Percentiles rank a stretch among this genome's conserved stretches.
These are phyloP conservation scores for Triglochin maritima DNA, from an alignment of 106 monocot species.

Conservation along the genomic window DNA sequence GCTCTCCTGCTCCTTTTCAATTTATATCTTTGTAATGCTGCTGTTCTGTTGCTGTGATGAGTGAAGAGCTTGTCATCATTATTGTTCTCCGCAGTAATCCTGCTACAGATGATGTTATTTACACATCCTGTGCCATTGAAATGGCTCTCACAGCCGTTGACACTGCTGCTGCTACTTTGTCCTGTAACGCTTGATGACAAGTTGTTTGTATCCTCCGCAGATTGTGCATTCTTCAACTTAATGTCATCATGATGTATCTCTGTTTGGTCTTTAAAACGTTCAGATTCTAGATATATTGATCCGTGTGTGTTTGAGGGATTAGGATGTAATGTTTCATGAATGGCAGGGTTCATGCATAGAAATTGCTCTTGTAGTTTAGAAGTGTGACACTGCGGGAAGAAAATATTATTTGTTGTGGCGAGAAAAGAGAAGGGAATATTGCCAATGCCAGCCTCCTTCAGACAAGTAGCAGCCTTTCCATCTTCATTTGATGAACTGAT, in stretches of 20 bases:
- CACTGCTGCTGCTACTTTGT: not conserved
- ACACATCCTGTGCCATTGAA: conserved; percentile 1
- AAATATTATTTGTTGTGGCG: not conserved
- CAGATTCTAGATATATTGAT: not conserved
- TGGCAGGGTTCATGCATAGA: not conserved
- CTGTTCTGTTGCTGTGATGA: conserved; percentile 43
- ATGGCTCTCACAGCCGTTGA: not conserved
- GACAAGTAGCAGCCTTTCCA: not conserved
- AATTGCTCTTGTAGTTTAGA: not conserved
- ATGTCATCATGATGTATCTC: conserved; percentile 1
- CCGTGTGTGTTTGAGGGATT: not conserved
- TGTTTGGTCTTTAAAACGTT: not conserved
- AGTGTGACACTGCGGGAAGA: not conserved
- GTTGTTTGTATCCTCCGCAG: not conserved
- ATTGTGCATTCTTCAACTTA: not conserved
- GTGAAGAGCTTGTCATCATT: not conserved
- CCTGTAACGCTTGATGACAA: not conserved
- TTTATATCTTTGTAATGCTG: conserved; percentile 67
- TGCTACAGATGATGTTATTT: not conserved
- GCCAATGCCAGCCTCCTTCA: not conserved
- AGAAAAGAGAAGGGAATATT: not conserved
- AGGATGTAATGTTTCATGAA: not conserved
- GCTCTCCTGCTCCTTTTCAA: conserved; percentile 87
- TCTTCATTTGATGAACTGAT: conserved; percentile 6
- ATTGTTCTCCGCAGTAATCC: not conserved